Evolutionary conservation across 345 rosid genomes (phyloP).

Genomic region (Pistacia atlantica): DNA sequence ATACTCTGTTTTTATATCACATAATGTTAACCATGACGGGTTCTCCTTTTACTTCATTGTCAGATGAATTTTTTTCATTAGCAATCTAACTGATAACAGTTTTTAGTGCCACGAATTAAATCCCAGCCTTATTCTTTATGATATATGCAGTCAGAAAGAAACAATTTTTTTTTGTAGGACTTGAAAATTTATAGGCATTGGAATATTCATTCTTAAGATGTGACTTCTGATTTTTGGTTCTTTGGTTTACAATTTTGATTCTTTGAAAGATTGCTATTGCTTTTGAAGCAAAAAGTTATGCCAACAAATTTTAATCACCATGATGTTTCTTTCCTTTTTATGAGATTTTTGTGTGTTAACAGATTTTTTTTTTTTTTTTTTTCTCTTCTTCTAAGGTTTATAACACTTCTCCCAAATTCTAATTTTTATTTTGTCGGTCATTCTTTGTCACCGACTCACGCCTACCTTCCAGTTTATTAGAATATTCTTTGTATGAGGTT

Average conservation of each 20-base stretch:
- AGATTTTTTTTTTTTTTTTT: neutral
- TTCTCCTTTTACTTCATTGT: neutral
- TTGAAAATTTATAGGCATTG: neutral
- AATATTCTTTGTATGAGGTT: neutral
- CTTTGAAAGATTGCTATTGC: neutral
- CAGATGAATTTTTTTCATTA: neutral
- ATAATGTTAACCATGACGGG: neutral
- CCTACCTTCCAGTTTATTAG: too few relatives aligned
- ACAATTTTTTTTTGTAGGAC: neutral
- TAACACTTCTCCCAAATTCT: neutral
- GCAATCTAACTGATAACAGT: slow-evolving; percentile 6
- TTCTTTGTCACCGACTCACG: too few relatives aligned
- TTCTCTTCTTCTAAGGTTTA: neutral
- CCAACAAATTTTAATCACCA: neutral
- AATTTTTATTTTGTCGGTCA: neutral
- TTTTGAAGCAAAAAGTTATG: neutral
- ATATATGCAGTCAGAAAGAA: neutral
- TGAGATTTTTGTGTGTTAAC: neutral
- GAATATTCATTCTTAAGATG: neutral
- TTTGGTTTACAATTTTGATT: neutral
- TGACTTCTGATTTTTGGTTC: neutral
- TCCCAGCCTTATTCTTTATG: neutral
- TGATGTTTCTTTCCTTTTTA: neutral
- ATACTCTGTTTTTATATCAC: neutral
- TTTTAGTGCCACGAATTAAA: neutral